Evolutionary conservation across 768 basidiomycete species (phyloP).

Genomic region (Podaxis rugospora): DNA sequence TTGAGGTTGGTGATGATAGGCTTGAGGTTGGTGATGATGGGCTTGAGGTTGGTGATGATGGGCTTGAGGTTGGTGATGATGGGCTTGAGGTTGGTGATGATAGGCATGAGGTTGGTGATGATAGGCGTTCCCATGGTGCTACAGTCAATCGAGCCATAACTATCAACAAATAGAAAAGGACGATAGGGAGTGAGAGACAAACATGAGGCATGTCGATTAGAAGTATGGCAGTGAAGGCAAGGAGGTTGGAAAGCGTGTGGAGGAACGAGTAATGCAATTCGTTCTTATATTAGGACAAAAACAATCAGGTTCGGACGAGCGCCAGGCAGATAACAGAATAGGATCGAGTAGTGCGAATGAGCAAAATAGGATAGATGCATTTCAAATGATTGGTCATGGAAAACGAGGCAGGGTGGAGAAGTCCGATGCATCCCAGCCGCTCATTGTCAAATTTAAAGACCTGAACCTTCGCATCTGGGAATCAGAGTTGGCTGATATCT

Average conservation of each 20-base stretch:
- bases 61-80: not conserved
- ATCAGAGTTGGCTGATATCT: too few relatives aligned
- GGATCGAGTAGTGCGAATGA: too few relatives aligned
- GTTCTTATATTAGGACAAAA: not conserved
- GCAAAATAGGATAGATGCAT: too few relatives aligned
- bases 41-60: slow-evolving; percentile 1
- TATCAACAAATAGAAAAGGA: not conserved
- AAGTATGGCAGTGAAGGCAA: not conserved
- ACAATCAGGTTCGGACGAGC: not conserved
- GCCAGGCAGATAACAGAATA: not conserved
- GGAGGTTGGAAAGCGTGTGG: not conserved
- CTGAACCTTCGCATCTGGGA: not conserved
- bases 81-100: not conserved
- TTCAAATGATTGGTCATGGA: not conserved
- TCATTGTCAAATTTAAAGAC: not conserved
- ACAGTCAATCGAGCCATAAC: not conserved
- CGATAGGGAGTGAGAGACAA: not conserved
- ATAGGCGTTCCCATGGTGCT: not conserved
- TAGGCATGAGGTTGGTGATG: not conserved
- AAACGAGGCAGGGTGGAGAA: not conserved
- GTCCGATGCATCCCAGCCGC: not conserved
- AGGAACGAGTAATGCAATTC: not conserved
- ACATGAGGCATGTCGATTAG: not conserved
- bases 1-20: slow-evolving; percentile 1
- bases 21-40: too few relatives aligned